phyloP scores from a whole-genome alignment of 768 basidiomycete genomes.

The Trichaptum fuscoviolaceum region DNA sequence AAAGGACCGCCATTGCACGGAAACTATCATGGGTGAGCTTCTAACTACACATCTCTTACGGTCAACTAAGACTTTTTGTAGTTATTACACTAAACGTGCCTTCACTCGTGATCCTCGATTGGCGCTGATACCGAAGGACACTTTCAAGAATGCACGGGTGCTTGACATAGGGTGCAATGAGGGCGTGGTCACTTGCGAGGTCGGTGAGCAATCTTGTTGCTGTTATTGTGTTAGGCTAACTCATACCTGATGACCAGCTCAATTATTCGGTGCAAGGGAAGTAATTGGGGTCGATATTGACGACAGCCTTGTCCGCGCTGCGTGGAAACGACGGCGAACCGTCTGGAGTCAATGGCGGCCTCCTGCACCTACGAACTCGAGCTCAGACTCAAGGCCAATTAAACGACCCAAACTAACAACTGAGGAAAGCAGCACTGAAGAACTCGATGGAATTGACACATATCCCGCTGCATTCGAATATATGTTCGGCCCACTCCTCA shows the following conservation, averaged over 20 bases:
- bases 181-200: constrained; percentile 79
- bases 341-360: constrained; percentile 69
- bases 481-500: constrained; percentile 68
- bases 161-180: constrained; percentile 88
- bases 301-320: constrained; percentile 61
- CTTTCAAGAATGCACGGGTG: constrained; percentile 54
- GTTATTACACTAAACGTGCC: constrained; percentile 77
- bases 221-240: not conserved
- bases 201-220: constrained; percentile 44
- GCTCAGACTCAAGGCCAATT: constrained; percentile 12
- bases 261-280: constrained; percentile 51
- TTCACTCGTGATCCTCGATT: constrained; percentile 59
- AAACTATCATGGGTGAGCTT: constrained; percentile 66
- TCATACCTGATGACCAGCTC: constrained; percentile 42
- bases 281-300: constrained; percentile 88
- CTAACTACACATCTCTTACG: not conserved
- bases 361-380: constrained; percentile 2
- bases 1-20: constrained; percentile 45
- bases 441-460: not conserved
- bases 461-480: constrained; percentile 75
- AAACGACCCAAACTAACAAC: constrained; percentile 21
- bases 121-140: constrained; percentile 44
- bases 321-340: constrained; percentile 65
- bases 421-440: constrained; percentile 15
- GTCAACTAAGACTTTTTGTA: constrained; percentile 21